Conservation (phyloP, 2,329 filamentous ascomycete genomes). For the Seiridium unicorne region DNA sequence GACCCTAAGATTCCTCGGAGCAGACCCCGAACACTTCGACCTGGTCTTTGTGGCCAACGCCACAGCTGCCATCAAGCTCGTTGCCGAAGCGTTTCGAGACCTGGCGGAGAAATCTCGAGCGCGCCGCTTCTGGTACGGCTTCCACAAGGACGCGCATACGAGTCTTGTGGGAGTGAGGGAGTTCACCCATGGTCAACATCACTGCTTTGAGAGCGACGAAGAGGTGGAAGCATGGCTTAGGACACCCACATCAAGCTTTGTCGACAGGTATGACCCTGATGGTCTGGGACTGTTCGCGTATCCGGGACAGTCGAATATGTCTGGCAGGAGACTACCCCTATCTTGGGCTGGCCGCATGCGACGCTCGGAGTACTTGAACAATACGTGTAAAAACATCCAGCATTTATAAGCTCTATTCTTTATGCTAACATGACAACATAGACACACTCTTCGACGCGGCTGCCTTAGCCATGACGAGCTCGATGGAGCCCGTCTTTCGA, state of each 20-base stretch:
- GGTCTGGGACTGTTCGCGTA: constrained; percentile 56
- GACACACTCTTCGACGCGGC: constrained; percentile 60
- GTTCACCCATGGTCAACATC: constrained; percentile 49
- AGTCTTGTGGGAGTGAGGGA: constrained; percentile 70
- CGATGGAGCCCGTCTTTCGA: constrained; percentile 49
- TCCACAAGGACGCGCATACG: constrained; percentile 61
- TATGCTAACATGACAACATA: constrained; percentile 9
- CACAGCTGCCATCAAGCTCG: constrained; percentile 83
- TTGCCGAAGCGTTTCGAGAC: constrained; percentile 54
- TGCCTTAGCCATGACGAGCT: constrained; percentile 61
- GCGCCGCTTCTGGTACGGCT: constrained; percentile 54
- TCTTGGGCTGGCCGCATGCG: constrained; percentile 47
- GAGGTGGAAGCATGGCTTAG: constrained; percentile 45
- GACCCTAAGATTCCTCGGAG: constrained; percentile 56
- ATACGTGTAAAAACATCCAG: constrained; percentile 26
- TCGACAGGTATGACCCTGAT: constrained; percentile 20
- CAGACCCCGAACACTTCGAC: constrained; percentile 57
- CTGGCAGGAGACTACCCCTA: constrained; percentile 59
- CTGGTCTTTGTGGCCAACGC: constrained; percentile 87
- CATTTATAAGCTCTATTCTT: not conserved
- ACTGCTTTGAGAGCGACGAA: constrained; percentile 60
- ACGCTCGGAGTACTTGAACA: constrained; percentile 27
- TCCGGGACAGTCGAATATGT: constrained; percentile 70
- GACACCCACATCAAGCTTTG: constrained; percentile 18
- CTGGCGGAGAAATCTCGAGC: constrained; percentile 44